These are phyloP conservation scores for Neoboletus brunneissimus DNA, from an alignment of 768 basidiomycete species.

Conservation along the genomic window DNA sequence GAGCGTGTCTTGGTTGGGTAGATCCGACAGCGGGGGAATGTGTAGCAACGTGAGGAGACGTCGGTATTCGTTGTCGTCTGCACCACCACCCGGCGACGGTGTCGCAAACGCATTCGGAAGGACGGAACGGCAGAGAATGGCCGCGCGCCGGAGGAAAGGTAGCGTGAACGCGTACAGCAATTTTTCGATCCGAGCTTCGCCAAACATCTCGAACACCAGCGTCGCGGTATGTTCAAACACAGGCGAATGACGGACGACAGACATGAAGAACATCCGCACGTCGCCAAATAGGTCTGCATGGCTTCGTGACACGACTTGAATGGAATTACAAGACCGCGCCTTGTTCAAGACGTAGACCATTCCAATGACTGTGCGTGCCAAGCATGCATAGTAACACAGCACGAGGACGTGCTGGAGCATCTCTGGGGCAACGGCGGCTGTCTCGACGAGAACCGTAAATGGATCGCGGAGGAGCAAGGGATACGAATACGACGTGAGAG, in stretches of 20 bases:
- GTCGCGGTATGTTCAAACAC: constrained; percentile 84
- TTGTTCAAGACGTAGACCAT: constrained; percentile 81
- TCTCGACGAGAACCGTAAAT: constrained; percentile 84
- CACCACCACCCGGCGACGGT: constrained; percentile 36
- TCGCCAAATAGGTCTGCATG: constrained; percentile 80
- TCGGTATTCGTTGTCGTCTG: constrained; percentile 67
- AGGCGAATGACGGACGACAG: constrained; percentile 84
- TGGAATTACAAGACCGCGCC: constrained; percentile 52
- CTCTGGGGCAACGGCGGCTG: constrained; percentile 85
- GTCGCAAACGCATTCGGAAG: constrained; percentile 59
- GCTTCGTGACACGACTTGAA: constrained; percentile 43
- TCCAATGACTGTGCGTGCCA: constrained; percentile 83
- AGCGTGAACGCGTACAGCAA: constrained; percentile 84
- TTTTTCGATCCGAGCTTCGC: constrained; percentile 82
- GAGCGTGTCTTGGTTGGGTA: constrained; percentile 82
- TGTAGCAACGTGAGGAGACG: constrained; percentile 72
- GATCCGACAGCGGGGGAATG: constrained; percentile 75
- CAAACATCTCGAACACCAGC: constrained; percentile 73
- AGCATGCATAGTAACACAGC: constrained; percentile 85
- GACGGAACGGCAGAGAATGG: constrained; percentile 79
- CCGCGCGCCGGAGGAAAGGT: constrained; percentile 86
- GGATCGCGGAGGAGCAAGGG: constrained; percentile 90
- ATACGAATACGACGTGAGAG: constrained; percentile 77
- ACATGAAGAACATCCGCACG: constrained; percentile 87
- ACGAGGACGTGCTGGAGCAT: constrained; percentile 87